phyloP scores from a whole-genome alignment of 176 grass and related monocot genomes.

The Oryza brachyantha region DNA sequence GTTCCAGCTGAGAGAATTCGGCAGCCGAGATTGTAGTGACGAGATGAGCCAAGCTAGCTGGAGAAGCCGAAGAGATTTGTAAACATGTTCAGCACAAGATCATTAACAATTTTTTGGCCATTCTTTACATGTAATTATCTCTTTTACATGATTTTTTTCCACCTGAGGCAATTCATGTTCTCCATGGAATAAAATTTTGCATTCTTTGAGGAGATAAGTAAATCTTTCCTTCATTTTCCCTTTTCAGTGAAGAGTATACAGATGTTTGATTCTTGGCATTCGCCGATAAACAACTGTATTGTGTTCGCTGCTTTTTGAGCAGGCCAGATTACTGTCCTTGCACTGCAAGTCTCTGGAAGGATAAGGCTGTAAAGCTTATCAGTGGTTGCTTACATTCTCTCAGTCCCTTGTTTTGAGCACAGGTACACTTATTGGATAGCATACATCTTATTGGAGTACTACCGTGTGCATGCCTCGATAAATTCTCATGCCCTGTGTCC shows the following conservation, averaged over 20 bases:
- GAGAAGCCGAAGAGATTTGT: conserved; percentile 60
- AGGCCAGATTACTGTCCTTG: conserved; percentile 24
- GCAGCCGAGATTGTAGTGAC: conserved; percentile 64
- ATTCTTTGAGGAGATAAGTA: conserved; percentile 60
- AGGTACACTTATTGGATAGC: conserved; percentile 25
- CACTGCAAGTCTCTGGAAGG: conserved; percentile 12
- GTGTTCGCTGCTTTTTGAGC: conserved; percentile 9
- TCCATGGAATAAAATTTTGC: conserved; percentile 54
- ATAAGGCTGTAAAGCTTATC: conserved; percentile 18
- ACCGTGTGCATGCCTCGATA: conserved; percentile 1
- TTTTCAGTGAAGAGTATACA: conserved; percentile 43
- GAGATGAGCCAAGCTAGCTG: conserved; percentile 69
- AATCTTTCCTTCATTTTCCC: conserved; percentile 13
- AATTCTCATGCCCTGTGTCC: conserved; percentile 16
- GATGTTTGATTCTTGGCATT: conserved; percentile 28
- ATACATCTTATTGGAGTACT: neutral
- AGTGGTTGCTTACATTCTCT: conserved; percentile 27
- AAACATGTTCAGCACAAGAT: conserved; percentile 50
- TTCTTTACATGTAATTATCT: conserved; percentile 97
- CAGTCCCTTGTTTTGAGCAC: neutral
- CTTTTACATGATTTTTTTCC: conserved; percentile 63
- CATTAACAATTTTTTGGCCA: conserved; percentile 58
- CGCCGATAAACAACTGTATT: conserved; percentile 7
- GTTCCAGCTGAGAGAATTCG: conserved; percentile 86
- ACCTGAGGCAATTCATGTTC: conserved; percentile 59